Percentiles rank a stretch among this genome's conserved stretches.
These are phyloP conservation scores for Leishmania lainsoni DNA, from an alignment of 208 protist genomes.

Conservation along the genomic window DNA sequence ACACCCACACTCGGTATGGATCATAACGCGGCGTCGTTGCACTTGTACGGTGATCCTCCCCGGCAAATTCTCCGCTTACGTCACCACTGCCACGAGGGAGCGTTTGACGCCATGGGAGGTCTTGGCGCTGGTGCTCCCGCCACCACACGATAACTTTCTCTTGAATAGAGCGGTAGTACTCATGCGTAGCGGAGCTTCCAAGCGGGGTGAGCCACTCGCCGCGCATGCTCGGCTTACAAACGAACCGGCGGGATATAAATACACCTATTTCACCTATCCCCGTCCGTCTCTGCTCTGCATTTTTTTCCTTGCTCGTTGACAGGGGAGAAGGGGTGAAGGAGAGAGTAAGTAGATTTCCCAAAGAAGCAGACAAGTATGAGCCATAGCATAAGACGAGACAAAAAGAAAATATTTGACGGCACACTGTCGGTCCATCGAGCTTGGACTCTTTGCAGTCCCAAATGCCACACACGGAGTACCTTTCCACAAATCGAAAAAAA, in stretches of 20 bases:
- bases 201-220: slow-evolving; percentile 27
- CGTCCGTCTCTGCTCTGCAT: neutral
- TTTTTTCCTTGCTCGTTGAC: neutral
- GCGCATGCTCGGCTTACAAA: neutral
- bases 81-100: neutral
- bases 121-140: slow-evolving; percentile 33
- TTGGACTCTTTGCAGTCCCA: neutral
- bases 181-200: slow-evolving; percentile 10
- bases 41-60: neutral
- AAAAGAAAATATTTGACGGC: neutral
- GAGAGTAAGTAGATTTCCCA: neutral
- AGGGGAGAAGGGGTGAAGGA: neutral
- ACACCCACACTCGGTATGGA: slow-evolving; percentile 93
- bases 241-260: slow-evolving; percentile 13
- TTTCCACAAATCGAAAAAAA: slow-evolving; percentile 11
- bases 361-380: neutral
- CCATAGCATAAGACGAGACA: neutral
- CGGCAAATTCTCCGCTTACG: neutral
- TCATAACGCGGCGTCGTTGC: slow-evolving; percentile 31
- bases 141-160: slow-evolving; percentile 42
- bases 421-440: neutral
- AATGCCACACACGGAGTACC: neutral
- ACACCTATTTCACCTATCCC: neutral
- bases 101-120: slow-evolving; percentile 35
- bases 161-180: slow-evolving; percentile 35